Percentiles rank a stretch among this genome's conserved stretches.
Evolutionary conservation across 179 eudicot genomes (phyloP).

Genomic region (Monotropa hypopitys): DNA sequence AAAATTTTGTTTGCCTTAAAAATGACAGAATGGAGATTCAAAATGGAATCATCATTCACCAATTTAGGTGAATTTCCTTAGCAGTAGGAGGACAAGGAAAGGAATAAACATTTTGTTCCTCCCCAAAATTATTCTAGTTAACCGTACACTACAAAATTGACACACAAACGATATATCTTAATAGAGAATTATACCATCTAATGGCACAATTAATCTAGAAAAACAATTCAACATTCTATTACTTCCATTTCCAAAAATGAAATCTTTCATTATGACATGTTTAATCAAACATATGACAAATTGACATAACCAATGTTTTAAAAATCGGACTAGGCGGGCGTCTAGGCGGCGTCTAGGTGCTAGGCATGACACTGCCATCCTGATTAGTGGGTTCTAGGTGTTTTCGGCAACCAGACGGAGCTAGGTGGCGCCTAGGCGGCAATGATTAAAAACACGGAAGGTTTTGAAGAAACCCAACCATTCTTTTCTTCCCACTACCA

Average conservation of each 20-base stretch:
- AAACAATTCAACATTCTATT: neutral
- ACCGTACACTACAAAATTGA: neutral
- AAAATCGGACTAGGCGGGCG: too few species aligned
- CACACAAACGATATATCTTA: neutral
- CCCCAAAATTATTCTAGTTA: neutral
- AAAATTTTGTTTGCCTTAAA: neutral
- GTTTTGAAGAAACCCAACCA: too few species aligned
- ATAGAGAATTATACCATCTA: neutral
- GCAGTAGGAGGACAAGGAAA: neutral
- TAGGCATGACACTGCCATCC: too few species aligned
- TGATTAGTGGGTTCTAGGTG: too few species aligned
- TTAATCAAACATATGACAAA: neutral
- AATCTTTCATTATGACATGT: neutral
- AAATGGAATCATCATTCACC: neutral
- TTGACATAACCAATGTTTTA: too few species aligned
- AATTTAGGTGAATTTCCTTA: neutral
- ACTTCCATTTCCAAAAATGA: neutral
- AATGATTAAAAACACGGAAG: too few species aligned
- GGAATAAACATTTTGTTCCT: neutral
- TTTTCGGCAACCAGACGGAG: too few species aligned
- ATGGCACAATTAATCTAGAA: neutral
- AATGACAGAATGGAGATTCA: neutral
- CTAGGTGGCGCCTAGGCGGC: too few species aligned
- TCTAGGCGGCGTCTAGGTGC: too few species aligned
- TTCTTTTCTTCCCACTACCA: too few species aligned